These are phyloP conservation scores for Pyrenochaeta sp. DNA, from an alignment of 2,329 filamentous ascomycete genomes.

Conservation along the genomic window DNA sequence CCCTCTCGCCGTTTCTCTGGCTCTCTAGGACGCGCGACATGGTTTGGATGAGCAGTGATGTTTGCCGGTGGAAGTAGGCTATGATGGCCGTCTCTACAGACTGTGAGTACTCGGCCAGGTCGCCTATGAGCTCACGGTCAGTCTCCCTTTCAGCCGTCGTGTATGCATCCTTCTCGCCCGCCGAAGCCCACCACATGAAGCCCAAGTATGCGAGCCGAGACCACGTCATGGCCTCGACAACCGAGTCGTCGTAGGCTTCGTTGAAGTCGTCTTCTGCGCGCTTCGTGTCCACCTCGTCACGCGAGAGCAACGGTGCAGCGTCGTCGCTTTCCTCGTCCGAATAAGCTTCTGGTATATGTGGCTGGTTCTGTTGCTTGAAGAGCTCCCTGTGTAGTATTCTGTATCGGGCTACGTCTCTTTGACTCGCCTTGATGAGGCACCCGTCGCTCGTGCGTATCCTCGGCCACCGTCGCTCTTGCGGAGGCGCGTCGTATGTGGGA, in stretches of 20 bases:
- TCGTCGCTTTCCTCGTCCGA: slow-evolving; percentile 34
- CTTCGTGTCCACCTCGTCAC: slow-evolving; percentile 31
- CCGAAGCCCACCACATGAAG: slow-evolving; percentile 91
- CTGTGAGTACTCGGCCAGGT: slow-evolving; percentile 54
- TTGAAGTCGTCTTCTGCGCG: slow-evolving; percentile 45
- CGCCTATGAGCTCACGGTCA: slow-evolving; percentile 53
- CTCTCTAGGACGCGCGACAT: slow-evolving; percentile 68
- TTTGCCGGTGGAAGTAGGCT: slow-evolving; percentile 82
- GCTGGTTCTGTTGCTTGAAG: slow-evolving; percentile 39
- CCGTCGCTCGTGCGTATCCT: slow-evolving; percentile 71
- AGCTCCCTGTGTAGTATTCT: slow-evolving; percentile 45
- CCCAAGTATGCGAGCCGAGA: slow-evolving; percentile 78
- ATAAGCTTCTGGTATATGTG: slow-evolving; percentile 24
- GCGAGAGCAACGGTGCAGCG: slow-evolving; percentile 28
- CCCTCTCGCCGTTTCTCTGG: slow-evolving; percentile 51
- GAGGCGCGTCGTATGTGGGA: slow-evolving; percentile 62
- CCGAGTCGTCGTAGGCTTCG: slow-evolving; percentile 43
- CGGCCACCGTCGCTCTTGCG: slow-evolving; percentile 72
- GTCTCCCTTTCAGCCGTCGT: slow-evolving; percentile 63
- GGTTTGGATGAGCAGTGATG: slow-evolving; percentile 68
- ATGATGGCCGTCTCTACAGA: slow-evolving; percentile 73
- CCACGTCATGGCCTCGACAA: slow-evolving; percentile 68
- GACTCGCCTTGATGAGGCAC: slow-evolving; percentile 78
- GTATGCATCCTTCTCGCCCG: slow-evolving; percentile 72
- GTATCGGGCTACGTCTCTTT: slow-evolving; percentile 84